Percentiles rank a stretch among this genome's conserved stretches.
Evolutionary conservation across 352 stramenopile genomes (phyloP).

Genomic region (Pseudoperonospora humuli): DNA sequence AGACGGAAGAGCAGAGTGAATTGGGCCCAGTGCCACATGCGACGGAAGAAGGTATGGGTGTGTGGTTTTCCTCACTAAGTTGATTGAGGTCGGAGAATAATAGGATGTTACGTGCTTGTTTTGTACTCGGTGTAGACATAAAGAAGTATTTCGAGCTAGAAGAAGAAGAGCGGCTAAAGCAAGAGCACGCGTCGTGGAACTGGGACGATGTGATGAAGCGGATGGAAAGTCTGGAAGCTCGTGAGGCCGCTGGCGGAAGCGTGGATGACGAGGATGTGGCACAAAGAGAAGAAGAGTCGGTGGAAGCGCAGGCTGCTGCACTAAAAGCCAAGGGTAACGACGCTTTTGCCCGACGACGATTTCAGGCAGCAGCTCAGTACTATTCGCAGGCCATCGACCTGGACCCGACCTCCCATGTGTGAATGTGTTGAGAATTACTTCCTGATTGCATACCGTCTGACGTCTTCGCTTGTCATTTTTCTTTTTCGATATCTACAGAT

Average conservation of each 20-base stretch:
- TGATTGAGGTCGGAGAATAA: neutral
- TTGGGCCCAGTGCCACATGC: constrained; percentile 25
- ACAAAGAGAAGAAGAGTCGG: constrained; percentile 14
- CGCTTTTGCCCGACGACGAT: constrained; percentile 66
- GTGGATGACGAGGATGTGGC: constrained; percentile 27
- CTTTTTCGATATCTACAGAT: constrained; percentile 31
- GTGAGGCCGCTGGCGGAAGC: constrained; percentile 31
- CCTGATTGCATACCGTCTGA: constrained; percentile 1
- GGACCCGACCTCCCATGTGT: constrained; percentile 62
- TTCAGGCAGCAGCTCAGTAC: constrained; percentile 65
- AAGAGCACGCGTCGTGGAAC: constrained; percentile 57
- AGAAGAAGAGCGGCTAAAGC: constrained; percentile 60
- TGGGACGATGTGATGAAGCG: constrained; percentile 85
- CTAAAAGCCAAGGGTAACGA: constrained; percentile 75
- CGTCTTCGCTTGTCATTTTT: neutral
- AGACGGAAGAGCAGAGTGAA: constrained; percentile 76
- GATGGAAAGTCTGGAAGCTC: constrained; percentile 76
- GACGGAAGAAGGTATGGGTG: constrained; percentile 49
- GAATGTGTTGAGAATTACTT: constrained; percentile 1
- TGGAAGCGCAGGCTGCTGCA: constrained; percentile 27
- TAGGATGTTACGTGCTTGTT: neutral
- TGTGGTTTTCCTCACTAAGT: neutral
- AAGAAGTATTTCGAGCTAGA: constrained; percentile 82
- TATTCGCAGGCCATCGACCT: constrained; percentile 86
- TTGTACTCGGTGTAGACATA: constrained; percentile 32